Evolutionary conservation across 106 monocot genomes (phyloP), one percentile per base, ranked within the genome.

Genomic region (Gastrodia elata): DNA sequence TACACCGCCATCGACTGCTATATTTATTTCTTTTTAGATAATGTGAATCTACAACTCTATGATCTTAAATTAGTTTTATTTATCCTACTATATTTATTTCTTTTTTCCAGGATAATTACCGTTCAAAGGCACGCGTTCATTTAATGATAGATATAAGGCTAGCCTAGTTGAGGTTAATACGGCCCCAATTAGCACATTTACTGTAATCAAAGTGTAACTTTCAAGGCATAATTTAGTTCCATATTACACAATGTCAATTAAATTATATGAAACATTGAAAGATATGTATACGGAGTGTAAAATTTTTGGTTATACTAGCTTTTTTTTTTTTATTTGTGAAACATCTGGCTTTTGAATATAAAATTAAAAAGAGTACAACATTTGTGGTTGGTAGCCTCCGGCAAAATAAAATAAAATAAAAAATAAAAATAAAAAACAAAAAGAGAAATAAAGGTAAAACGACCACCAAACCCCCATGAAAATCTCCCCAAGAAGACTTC

Each of bases 21-120:
- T n/a, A n/a, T n/a, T n/a, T n/a, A n/a, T n/a, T n/a, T n/a, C 32
- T 57, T 55, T 26, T 61, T 61, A 30, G 61, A 13, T 61, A 61
- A 61, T 32, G 61, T 61, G 2, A 61, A 61, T 8, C 22, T 32
- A 30, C 30, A 61, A 6, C 11, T 61, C 28, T 22, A 52, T 6
- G 22, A 13, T 9, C 59, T 28, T 61, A 26, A 61, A 2, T 28
- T 61, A 61, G 26, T 30, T 30, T 61, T 61, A 26, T 32, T 61
- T 61, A 61, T 30, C 30, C 32, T 30, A 2, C 26, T 28, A 13
- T 28, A 28, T 61, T 14, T 8, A 61, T 11, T 32, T n/a, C n/a
- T n/a, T 61, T 61, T 9, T 61, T 14, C 10, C 3, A 28, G 30
- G 30, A 61, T 61, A 32, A 32, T 52, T 4, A 52, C 0, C 18